phyloP scores from a whole-genome alignment of 495 filamentous ascomycete genomes.

The Penicillium turbatum region DNA sequence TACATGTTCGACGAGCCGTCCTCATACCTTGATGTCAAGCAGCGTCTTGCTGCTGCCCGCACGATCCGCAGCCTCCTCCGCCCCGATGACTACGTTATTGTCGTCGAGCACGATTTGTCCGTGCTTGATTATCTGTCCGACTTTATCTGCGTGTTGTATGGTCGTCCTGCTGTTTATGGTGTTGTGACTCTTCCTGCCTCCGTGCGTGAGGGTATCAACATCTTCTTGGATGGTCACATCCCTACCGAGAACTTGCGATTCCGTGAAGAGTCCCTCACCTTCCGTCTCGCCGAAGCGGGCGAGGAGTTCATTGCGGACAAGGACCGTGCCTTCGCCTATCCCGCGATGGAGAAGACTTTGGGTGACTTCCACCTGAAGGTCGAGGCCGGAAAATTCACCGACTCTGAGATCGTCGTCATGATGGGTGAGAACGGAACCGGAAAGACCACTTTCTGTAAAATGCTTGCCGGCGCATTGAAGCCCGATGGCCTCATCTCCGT shows the following conservation, averaged over 20 bases:
- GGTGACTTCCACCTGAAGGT: constrained; percentile 82
- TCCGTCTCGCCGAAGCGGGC: constrained; percentile 87
- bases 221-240: constrained; percentile 96
- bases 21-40: constrained; percentile 97
- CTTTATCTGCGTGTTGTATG: constrained; percentile 96
- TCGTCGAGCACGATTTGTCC: constrained; percentile 97
- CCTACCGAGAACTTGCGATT: constrained; percentile 98
- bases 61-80: constrained; percentile 86
- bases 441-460: constrained; percentile 96
- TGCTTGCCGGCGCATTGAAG: constrained; percentile 88
- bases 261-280: constrained; percentile 93
- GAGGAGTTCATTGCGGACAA: constrained; percentile 89
- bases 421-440: constrained; percentile 98
- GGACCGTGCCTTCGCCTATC: constrained; percentile 79
- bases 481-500: constrained; percentile 73
- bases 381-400: constrained; percentile 82
- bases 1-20: constrained; percentile 99
- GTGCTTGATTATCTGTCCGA: constrained; percentile 98
- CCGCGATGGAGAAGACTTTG: constrained; percentile 88
- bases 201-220: constrained; percentile 98
- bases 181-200: constrained; percentile 96
- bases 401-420: constrained; percentile 98
- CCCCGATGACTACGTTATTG: constrained; percentile 91
- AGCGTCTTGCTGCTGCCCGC: constrained; percentile 85
- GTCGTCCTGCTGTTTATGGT: constrained; percentile 91